Evolutionary conservation across 345 rosid species (phyloP).

Genomic region (Camelina laxa): DNA sequence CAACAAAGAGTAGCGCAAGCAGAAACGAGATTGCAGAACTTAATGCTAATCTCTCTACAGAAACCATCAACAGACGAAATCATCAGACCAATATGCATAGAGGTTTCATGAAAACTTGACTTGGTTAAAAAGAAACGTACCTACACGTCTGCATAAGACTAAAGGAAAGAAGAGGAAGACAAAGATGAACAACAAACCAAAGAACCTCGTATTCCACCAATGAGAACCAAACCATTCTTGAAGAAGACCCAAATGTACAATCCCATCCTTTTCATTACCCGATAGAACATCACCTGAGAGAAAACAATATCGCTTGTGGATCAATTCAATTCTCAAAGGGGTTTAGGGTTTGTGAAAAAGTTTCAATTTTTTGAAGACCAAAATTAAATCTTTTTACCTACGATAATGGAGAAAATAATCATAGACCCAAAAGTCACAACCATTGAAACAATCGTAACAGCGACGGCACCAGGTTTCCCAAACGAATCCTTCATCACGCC

Average conservation of each 20-base stretch:
- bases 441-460: conserved; percentile 66
- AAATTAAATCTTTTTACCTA: conserved; percentile 53
- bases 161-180: conserved; percentile 70
- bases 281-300: conserved; percentile 78
- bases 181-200: conserved; percentile 59
- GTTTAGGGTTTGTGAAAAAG: neutral
- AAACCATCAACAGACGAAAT: neutral
- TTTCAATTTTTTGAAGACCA: neutral
- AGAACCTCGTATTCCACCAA: conserved; percentile 85
- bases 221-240: conserved; percentile 87
- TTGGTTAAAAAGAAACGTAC: conserved; percentile 42
- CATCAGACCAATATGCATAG: conserved; percentile 12
- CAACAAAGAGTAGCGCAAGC: conserved; percentile 77
- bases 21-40: conserved; percentile 44
- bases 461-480: conserved; percentile 63
- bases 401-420: conserved; percentile 73
- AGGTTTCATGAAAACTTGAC: too few relatives aligned
- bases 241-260: conserved; percentile 73
- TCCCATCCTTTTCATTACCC: conserved; percentile 63
- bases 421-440: conserved; percentile 79
- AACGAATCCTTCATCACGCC: conserved; percentile 88
- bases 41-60: conserved; percentile 35
- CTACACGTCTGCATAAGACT: conserved; percentile 62
- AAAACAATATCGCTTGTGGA: neutral
- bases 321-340: neutral